A percentile compares a stretch with the other conserved stretches of the same genome.
These are phyloP conservation scores for Penicillium paxilli DNA, from an alignment of 495 filamentous ascomycete species.

Conservation along the genomic window DNA sequence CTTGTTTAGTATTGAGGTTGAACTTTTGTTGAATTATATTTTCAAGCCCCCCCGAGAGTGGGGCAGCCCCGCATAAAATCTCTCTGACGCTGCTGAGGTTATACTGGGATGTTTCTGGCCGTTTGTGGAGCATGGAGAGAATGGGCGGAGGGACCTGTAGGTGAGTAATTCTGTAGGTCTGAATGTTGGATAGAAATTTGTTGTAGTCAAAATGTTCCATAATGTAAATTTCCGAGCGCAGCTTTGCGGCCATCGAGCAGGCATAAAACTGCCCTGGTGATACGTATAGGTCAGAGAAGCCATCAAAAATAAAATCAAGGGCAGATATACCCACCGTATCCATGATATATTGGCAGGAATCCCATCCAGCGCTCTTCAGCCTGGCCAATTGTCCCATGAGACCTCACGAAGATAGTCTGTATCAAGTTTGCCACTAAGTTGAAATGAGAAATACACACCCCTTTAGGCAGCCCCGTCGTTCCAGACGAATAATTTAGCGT, in stretches of 20 bases:
- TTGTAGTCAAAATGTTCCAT: constrained; percentile 33
- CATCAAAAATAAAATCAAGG: no score
- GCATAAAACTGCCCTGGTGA: constrained; percentile 34
- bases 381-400: constrained; percentile 25
- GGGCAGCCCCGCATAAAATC: no score
- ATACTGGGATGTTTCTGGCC: no score
- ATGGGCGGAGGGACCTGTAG: no score
- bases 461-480: constrained; percentile 52
- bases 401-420: constrained; percentile 10
- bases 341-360: constrained; percentile 50
- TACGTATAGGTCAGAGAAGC: constrained; percentile 32
- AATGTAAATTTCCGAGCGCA: constrained; percentile 36
- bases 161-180: no score
- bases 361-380: constrained; percentile 28
- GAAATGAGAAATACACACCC: constrained; percentile 44
- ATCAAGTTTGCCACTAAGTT: constrained; percentile 46
- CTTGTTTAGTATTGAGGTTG: constrained; percentile 45
- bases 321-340: constrained; percentile 40
- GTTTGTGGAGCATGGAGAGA: no score
- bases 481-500: constrained; percentile 48
- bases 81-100: no score
- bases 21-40: constrained; percentile 42
- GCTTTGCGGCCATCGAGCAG: constrained; percentile 24
- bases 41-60: constrained; percentile 35
- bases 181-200: no score